These are phyloP conservation scores for Gnetum montanum DNA, from an alignment of 75 land plant genomes.

Conservation along the genomic window DNA sequence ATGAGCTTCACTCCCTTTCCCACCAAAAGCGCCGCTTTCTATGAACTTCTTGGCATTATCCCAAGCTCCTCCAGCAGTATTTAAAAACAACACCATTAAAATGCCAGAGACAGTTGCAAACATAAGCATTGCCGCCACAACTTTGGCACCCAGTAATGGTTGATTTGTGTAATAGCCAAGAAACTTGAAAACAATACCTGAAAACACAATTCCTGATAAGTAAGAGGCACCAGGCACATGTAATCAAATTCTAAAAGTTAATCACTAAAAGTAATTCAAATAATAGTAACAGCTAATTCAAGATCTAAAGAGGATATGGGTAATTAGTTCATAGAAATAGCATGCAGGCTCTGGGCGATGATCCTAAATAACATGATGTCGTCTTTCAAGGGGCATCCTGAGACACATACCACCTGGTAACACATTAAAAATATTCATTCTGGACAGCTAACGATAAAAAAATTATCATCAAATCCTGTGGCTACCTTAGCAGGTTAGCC, in stretches of 20 bases:
- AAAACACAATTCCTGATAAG: conserved; percentile 7
- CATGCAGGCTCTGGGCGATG: no score
- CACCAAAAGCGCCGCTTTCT: conserved; percentile 95
- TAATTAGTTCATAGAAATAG: no score
- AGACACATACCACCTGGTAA: no score
- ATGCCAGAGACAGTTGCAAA: conserved; percentile 97
- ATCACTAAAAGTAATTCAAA: no score
- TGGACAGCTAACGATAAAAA: no score
- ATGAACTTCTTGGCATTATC: conserved; percentile 98
- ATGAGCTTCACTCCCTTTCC: conserved; percentile 93
- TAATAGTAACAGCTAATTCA: no score
- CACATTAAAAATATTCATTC: no score
- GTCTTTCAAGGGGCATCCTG: no score
- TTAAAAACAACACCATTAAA: conserved; percentile 91
- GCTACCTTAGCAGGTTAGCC: no score
- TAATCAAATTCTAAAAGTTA: not conserved
- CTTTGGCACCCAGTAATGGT: conserved; percentile 90
- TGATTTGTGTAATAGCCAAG: conserved; percentile 76
- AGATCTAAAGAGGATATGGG: no score
- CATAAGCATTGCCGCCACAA: conserved; percentile 90
- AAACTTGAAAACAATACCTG: conserved; percentile 76
- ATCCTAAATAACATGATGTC: no score
- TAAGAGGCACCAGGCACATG: not conserved
- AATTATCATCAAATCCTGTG: no score
- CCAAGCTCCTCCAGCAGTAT: conserved; percentile 98